phyloP scores from a whole-genome alignment of 1,139 yeast genomes.

The Debaryomyces coudertii region DNA sequence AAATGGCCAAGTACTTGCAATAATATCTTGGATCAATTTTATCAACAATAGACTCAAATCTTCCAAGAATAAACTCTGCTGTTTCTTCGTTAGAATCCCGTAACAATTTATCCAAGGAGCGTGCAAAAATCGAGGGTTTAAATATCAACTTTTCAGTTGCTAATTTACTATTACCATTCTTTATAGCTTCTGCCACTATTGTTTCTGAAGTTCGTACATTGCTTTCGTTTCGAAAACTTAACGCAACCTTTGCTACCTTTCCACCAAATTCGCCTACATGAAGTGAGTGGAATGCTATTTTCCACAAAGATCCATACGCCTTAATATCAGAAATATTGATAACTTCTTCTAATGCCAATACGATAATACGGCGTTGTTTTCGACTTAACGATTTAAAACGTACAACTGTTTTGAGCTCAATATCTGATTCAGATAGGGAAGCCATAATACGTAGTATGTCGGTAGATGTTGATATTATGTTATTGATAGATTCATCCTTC shows the following conservation, averaged over 20 bases:
- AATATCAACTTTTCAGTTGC: slow-evolving; percentile 9
- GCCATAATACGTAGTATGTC: slow-evolving; percentile 18
- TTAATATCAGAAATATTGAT: slow-evolving; percentile 17
- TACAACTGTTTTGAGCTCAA: slow-evolving; percentile 8
- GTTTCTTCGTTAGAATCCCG: slow-evolving; percentile 10
- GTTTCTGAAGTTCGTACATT: slow-evolving; percentile 16
- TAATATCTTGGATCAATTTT: slow-evolving; percentile 14
- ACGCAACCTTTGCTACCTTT: slow-evolving; percentile 11
- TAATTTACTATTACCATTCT: slow-evolving; percentile 3
- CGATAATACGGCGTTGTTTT: slow-evolving; percentile 11
- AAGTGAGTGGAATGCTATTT: slow-evolving; percentile 16
- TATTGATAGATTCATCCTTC: slow-evolving; percentile 11
- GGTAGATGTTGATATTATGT: slow-evolving; percentile 14
- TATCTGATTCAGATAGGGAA: slow-evolving; percentile 8
- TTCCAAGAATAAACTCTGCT: neutral
- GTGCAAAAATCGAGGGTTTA: slow-evolving; percentile 15
- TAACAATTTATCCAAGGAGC: slow-evolving; percentile 15
- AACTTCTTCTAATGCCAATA: slow-evolving; percentile 13
- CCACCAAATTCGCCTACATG: slow-evolving; percentile 17
- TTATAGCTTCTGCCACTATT: slow-evolving; percentile 14
- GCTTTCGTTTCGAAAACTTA: slow-evolving; percentile 12
- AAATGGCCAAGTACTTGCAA: slow-evolving; percentile 16
- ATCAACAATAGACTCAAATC: slow-evolving; percentile 6
- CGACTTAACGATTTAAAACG: slow-evolving; percentile 13
- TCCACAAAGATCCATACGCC: slow-evolving; percentile 14